Evolutionary conservation across 257 asterid species (phyloP), one percentile per base, ranked within the genome.

Genomic region (Vinca minor): DNA sequence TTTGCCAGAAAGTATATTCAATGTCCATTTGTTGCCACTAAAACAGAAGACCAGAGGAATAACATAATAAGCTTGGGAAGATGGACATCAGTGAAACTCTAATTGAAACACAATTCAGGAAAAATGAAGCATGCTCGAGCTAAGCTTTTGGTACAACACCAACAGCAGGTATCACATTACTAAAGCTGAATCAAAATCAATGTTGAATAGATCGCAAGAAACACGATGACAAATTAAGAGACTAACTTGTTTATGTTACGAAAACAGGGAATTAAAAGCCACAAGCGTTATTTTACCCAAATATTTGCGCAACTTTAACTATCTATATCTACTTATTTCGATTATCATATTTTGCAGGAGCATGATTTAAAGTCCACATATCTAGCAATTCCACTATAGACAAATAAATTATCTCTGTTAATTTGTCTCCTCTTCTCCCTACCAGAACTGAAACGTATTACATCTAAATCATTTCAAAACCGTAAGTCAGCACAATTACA

Each of bases 1-100:
- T 93, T 83, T 89, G 99, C 97, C 99, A 93, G 83, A 93, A 89
- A 31, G 99, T 87, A 77, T 93, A 93, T 76, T 93, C 99, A 66
- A 87, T 74, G 69, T 93, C 99, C 99, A 93, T 93, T 77, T 93
- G 99, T 78, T 86, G 97, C 96, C 97, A 89, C 99, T 93, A 82
- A 77, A 78, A 38, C 39, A 55, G 64, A 67, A 49, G 48, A 41
- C 35, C 39, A n/a, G 12, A 25, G 12, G 18, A 52, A 21, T 13
- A 36, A 54, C 34, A 35, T 21, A 35, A 50, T 13, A 31, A 23
- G 23, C 15, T 17, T 8, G 13, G 14, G 23, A 18, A 48, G 10
- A 32, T 7, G 28, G 10, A 53, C 15, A 10, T 32, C 31, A 21
- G 21, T 10, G 2, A 17, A 21, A n/a, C 13, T 38, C 11, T 17